Base-by-base conservation (phyloP, 2,329 filamentous ascomycete genomes). In the Pezicula carpinea region DNA sequence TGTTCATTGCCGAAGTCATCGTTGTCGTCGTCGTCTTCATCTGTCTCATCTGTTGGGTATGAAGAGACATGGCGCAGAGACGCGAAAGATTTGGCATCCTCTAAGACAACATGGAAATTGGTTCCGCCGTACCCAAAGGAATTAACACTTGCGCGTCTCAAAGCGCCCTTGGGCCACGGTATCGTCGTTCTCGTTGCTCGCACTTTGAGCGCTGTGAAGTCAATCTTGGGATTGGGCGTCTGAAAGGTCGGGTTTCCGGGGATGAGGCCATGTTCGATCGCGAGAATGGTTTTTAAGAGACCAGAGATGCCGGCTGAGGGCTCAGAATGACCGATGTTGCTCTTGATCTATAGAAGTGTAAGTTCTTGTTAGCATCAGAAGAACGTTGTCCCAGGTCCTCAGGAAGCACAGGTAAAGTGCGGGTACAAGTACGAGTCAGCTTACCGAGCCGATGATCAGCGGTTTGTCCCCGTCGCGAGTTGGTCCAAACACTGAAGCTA, bases 271-370 rank as follows among this genome's bases (percentile, higher is more conserved):
- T 53, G 44, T 40, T 59, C 48, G 5, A 62, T 14, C 21, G 69
- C 59, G 13, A 75, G 39, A 2, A 68, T 56, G 7, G 59, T 58
- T 48, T 77, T 77, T 15, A 77, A 64, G 1, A 77, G 15, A 0
- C 64, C 63, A 0, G 65, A 63, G 0, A 77, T 43, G 0, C 71
- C 74, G 1, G 66, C 66, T 0, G 69, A 70, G 0, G 63, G 67
- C 51, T 75, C 74, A 0, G 59, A 54, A 51, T 77, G 74, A 0
- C 73, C 73, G 15, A 71, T 43, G 34, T 70, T 69, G 5, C 65
- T 53, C 50, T 71, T 70, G 34, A 39, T 45, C 38, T 14, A 32
- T n/a, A 21, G 7, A 6, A 39, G 10, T 5, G 13, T 31, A 14
- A 8, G n/a, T 14, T 17, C 39, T 21, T n/a, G 29, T 23, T 33